Evolutionary conservation across 2,329 filamentous ascomycete species (phyloP), one percentile per base, ranked within the genome.

Genomic region (Colletotrichum lupini): DNA sequence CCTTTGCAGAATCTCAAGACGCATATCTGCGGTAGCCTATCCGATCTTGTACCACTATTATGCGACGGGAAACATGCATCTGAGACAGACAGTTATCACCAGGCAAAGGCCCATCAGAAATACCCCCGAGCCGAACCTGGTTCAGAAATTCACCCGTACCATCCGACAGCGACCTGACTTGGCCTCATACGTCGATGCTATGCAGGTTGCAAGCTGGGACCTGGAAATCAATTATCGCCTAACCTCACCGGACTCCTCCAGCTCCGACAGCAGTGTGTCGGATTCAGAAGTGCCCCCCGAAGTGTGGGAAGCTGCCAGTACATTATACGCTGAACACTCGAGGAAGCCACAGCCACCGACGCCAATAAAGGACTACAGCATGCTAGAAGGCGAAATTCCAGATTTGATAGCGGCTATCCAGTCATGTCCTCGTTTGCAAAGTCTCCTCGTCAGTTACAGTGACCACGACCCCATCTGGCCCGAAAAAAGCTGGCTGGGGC

Each of bases 381-480:
- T 9, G 19, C 42, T 22, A 19, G 42, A 49, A n/a, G 42, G 42
- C 19, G 42, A n/a, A 19, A 1, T 49, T 8, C 19, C 19, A 22
- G 42, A 49, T 22, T 49, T 49, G 19, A 8, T 30, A 42, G 30
- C 11, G n/a, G 58, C 58, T 30, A 28, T 61, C 14, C 32, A 37
- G n/a, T 19, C 22, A 12, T 61, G 58, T 16, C 58, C 58, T 4
- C 58, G 32, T 24, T 37, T 61, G 19, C 58, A 26, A 24, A 61
- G 58, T 35, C 58, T 61, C 8, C 58, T 61, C 58, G 24, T 61
- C 58, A 35, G 58, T n/a, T 61, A 37, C 32, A 42, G 42, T 49
- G 42, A 49, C 19, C 8, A 49, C 19, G 42, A 49, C 19, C 42
- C 42, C 3, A n/a, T 49, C 16, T 49, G 42, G 42, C 42, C 42